phyloP scores from a whole-genome alignment of 1,284 basidiomycete species.

The Puccinia polysora region DNA sequence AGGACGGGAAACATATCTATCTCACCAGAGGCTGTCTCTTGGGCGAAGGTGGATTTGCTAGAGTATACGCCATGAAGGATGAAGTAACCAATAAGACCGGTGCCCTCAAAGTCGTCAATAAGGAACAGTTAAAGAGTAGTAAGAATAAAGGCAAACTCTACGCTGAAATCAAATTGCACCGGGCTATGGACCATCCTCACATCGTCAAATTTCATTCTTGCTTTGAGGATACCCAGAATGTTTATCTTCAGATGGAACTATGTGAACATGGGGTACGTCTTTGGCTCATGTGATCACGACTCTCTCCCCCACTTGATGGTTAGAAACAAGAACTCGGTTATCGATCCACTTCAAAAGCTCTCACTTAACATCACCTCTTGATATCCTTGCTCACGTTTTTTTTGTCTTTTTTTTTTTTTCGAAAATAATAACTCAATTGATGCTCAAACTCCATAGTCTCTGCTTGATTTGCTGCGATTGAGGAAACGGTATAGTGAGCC shows the following conservation, averaged over 20 bases:
- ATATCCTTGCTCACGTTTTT: neutral
- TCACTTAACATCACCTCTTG: no score
- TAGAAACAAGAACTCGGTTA: no score
- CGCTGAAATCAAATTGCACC: constrained; percentile 97
- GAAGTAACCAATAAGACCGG: constrained; percentile 51
- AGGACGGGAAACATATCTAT: constrained; percentile 25
- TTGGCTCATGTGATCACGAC: neutral
- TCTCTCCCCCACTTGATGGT: no score
- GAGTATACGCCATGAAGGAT: constrained; percentile 52
- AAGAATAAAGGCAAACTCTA: constrained; percentile 66
- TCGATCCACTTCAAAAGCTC: no score
- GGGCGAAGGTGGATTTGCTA: constrained; percentile 54
- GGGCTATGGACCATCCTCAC: constrained; percentile 82
- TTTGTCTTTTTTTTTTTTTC: constrained; percentile 10
- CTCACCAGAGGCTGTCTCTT: constrained; percentile 48
- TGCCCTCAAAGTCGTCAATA: constrained; percentile 56
- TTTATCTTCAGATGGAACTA: constrained; percentile 93
- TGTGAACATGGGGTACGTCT: constrained; percentile 69
- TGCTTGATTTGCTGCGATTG: constrained; percentile 83
- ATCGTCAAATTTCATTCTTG: constrained; percentile 88
- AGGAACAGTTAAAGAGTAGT: constrained; percentile 55
- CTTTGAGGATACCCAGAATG: constrained; percentile 91
- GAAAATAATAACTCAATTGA: neutral
- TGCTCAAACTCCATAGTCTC: constrained; percentile 61
- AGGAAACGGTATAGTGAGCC: constrained; percentile 85